phyloP scores from a whole-genome alignment of 73 alveolate genomes.

The Tetrahymena thermophila region DNA sequence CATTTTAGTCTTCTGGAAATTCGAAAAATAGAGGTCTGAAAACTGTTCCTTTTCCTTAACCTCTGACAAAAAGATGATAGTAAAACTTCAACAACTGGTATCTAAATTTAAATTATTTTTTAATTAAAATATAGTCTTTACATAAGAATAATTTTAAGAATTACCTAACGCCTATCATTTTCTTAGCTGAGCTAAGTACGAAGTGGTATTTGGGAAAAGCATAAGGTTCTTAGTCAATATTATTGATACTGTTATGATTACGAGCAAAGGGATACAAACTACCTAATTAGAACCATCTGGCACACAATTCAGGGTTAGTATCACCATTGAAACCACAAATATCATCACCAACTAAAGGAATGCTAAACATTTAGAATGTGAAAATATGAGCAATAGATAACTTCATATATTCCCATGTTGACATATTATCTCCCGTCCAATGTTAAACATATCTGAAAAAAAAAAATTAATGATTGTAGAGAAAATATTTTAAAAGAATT shows the following conservation, averaged over 20 bases:
- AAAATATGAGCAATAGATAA: conserved; percentile 76
- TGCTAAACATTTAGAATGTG: conserved; percentile 82
- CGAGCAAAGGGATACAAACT: conserved; percentile 80
- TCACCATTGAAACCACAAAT: conserved; percentile 80
- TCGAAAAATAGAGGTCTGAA: conserved; percentile 63
- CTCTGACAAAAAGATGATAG: conserved; percentile 55
- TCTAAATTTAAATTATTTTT: conserved; percentile 50
- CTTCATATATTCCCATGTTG: conserved; percentile 63
- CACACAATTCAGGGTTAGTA: conserved; percentile 69
- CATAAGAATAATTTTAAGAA: background rate
- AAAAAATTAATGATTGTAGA: background rate
- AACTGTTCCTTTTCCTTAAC: conserved; percentile 39
- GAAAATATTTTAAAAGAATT: background rate
- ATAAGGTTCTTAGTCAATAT: conserved; percentile 81
- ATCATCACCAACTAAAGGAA: conserved; percentile 84
- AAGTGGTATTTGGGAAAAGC: conserved; percentile 17
- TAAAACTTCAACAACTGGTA: conserved; percentile 76
- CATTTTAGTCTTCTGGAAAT: conserved; percentile 50
- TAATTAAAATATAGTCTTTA: background rate
- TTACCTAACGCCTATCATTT: conserved; percentile 71
- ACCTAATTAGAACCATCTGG: conserved; percentile 81
- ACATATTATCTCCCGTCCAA: conserved; percentile 78
- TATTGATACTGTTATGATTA: conserved; percentile 53
- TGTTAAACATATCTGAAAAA: conserved; percentile 62
- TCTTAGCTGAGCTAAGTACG: background rate